Percentiles rank a stretch among this genome's conserved stretches.
These are phyloP conservation scores for Chiua virens DNA, from an alignment of 768 basidiomycete species.

Conservation along the genomic window DNA sequence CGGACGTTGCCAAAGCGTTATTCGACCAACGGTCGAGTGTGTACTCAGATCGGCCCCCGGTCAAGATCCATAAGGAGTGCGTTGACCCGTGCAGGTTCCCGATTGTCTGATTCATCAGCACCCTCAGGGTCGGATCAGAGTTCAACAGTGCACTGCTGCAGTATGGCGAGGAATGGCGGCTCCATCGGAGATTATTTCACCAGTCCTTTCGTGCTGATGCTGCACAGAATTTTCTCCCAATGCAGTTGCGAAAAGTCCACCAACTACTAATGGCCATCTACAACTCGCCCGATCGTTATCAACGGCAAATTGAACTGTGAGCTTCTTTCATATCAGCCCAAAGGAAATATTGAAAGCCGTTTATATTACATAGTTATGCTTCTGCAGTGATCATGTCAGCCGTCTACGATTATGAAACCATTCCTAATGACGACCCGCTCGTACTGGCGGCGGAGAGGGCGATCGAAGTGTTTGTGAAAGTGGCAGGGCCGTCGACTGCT, in stretches of 20 bases:
- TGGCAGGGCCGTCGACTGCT: slow-evolving; percentile 26
- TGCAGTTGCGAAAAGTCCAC: slow-evolving; percentile 29
- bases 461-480: slow-evolving; percentile 24
- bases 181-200: slow-evolving; percentile 34
- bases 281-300: slow-evolving; percentile 26
- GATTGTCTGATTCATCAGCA: background rate
- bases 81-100: background rate
- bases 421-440: slow-evolving; percentile 27
- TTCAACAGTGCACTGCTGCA: slow-evolving; percentile 32
- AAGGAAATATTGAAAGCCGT: slow-evolving; percentile 2
- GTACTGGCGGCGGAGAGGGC: slow-evolving; percentile 31
- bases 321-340: slow-evolving; percentile 5
- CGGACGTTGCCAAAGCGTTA: slow-evolving; percentile 32
- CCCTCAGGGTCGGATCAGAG: slow-evolving; percentile 27
- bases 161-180: slow-evolving; percentile 32
- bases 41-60: slow-evolving; percentile 40
- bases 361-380: slow-evolving; percentile 25
- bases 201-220: slow-evolving; percentile 32
- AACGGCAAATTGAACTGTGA: slow-evolving; percentile 32
- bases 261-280: slow-evolving; percentile 22
- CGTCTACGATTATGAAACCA: slow-evolving; percentile 34
- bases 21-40: slow-evolving; percentile 36
- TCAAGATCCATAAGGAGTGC: slow-evolving; percentile 27
- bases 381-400: slow-evolving; percentile 33
- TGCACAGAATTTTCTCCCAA: slow-evolving; percentile 23